phyloP scores from a whole-genome alignment of 306 rosid species.

The Rubus parviflorus region DNA sequence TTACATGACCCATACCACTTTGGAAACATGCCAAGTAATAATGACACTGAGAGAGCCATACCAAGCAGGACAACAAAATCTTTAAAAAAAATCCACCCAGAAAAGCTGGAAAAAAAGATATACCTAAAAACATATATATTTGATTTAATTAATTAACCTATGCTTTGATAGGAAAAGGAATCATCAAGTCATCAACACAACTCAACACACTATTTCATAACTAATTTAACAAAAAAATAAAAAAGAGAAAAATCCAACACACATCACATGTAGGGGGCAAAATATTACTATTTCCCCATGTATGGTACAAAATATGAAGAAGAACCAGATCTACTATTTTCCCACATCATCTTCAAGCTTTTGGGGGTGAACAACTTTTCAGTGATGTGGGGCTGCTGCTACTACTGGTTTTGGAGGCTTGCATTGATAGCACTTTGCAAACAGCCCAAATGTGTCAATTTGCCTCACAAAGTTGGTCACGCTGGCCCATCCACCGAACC shows the following conservation, averaged over 20 bases:
- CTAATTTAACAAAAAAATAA: slow-evolving; percentile 29
- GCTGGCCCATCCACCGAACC: slow-evolving; percentile 99
- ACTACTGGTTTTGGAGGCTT: slow-evolving; percentile 42
- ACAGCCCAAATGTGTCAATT: slow-evolving; percentile 84
- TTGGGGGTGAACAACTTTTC: background rate
- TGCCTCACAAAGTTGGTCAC: slow-evolving; percentile 76
- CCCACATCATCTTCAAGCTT: slow-evolving; percentile 6
- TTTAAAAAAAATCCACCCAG: slow-evolving; percentile 22
- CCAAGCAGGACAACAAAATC: slow-evolving; percentile 30
- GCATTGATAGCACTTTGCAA: slow-evolving; percentile 98
- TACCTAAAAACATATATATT: slow-evolving; percentile 35
- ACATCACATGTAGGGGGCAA: slow-evolving; percentile 46
- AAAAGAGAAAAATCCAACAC: slow-evolving; percentile 44
- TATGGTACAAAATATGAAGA: slow-evolving; percentile 56
- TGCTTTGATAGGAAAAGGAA: slow-evolving; percentile 53
- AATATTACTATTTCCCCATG: slow-evolving; percentile 60
- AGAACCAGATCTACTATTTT: background rate
- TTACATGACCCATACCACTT: slow-evolving; percentile 31
- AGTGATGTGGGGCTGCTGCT: slow-evolving; percentile 41
- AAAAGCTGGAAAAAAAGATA: background rate
- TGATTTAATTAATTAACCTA: slow-evolving; percentile 32
- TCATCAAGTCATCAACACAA: slow-evolving; percentile 50
- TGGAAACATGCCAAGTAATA: slow-evolving; percentile 51
- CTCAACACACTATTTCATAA: slow-evolving; percentile 50
- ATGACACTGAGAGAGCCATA: slow-evolving; percentile 29